phyloP scores from a whole-genome alignment of 495 filamentous ascomycete genomes.

The Cetradonia linearis region DNA sequence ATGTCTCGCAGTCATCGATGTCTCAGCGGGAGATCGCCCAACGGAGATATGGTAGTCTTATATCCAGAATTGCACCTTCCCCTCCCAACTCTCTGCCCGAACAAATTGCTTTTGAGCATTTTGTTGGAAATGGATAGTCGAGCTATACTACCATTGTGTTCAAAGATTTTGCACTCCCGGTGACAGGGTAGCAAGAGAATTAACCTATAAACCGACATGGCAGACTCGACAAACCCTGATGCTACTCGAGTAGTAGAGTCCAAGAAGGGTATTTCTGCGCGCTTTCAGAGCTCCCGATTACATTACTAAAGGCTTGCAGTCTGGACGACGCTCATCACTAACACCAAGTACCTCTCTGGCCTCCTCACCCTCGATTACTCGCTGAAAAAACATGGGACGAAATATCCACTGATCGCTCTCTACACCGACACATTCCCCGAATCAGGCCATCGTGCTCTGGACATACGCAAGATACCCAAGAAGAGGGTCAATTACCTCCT shows the following conservation, averaged over 20 bases:
- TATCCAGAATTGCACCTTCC: constrained; percentile 1
- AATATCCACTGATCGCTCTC: constrained; percentile 65
- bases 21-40: constrained; percentile 2
- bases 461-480: constrained; percentile 50
- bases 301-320: constrained; percentile 32
- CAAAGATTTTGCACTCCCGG: background rate
- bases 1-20: constrained; percentile 2
- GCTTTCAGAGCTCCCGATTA: background rate
- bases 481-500: constrained; percentile 53
- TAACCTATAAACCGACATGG: constrained; percentile 10
- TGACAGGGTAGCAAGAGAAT: background rate
- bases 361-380: constrained; percentile 63
- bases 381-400: constrained; percentile 45
- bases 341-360: constrained; percentile 60
- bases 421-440: constrained; percentile 61
- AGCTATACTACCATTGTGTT: background rate
- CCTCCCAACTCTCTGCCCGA: background rate
- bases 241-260: constrained; percentile 17
- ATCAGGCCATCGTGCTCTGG: constrained; percentile 53
- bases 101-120: background rate
- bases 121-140: background rate
- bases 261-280: constrained; percentile 18
- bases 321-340: constrained; percentile 75
- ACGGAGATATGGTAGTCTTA: constrained; percentile 1
- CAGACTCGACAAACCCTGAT: constrained; percentile 14